phyloP scores from a whole-genome alignment of 495 filamentous ascomycete genomes.

The Lasiosphaeris hirsuta region DNA sequence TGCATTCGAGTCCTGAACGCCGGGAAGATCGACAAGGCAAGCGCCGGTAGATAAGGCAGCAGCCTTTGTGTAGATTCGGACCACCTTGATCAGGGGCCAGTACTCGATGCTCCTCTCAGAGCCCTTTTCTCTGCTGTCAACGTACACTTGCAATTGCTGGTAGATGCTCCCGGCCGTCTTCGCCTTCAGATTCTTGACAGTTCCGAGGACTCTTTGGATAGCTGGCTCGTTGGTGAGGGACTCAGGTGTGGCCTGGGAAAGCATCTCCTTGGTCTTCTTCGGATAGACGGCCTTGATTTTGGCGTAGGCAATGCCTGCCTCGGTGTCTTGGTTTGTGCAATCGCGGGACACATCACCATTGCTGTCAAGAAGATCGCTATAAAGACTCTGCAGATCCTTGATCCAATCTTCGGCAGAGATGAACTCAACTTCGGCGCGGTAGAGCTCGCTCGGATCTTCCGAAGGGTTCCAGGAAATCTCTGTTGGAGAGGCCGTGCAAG shows the following conservation, averaged over 20 bases:
- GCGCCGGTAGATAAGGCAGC: conserved; percentile 61
- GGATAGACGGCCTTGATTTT: conserved; percentile 69
- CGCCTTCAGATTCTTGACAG: conserved; percentile 40
- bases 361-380: conserved; percentile 52
- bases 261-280: conserved; percentile 49
- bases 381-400: conserved; percentile 50
- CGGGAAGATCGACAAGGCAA: conserved; percentile 64
- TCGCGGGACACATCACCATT: conserved; percentile 43
- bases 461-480: conserved; percentile 61
- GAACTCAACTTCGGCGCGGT: conserved; percentile 64
- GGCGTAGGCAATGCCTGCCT: conserved; percentile 58
- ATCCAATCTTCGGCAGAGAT: conserved; percentile 56
- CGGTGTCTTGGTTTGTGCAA: conserved; percentile 41
- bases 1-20: conserved; percentile 62
- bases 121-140: conserved; percentile 34
- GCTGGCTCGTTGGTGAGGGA: conserved; percentile 38
- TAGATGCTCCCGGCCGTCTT: conserved; percentile 29
- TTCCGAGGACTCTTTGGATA: conserved; percentile 50
- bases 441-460: conserved; percentile 43
- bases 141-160: conserved; percentile 27
- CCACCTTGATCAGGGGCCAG: conserved; percentile 66
- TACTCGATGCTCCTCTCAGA: conserved; percentile 45
- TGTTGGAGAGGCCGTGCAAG: conserved; percentile 63
- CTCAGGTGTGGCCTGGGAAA: conserved; percentile 39
- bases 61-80: conserved; percentile 58